Percentiles rank a stretch among this genome's conserved stretches.
Conservation (phyloP, 2,329 filamentous ascomycete genomes). For the Geosmithia flava region DNA sequence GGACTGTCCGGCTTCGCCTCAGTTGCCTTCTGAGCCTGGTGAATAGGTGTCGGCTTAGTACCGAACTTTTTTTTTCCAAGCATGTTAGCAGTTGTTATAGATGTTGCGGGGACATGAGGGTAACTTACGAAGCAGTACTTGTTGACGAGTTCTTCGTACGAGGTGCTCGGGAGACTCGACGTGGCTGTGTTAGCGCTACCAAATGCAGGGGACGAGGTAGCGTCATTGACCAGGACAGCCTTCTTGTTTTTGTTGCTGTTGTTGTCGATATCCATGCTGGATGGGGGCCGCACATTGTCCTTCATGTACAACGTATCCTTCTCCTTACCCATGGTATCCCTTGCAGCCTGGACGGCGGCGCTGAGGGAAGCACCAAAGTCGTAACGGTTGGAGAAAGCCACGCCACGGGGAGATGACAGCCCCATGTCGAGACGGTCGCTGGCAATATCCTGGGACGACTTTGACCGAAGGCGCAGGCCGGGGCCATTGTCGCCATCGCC, state of each 20-base stretch:
- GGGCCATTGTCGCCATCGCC: constrained; percentile 39
- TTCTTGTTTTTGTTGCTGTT: too few species aligned
- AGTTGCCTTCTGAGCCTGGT: constrained; percentile 27
- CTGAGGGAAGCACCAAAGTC: constrained; percentile 89
- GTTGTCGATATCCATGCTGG: constrained; percentile 5
- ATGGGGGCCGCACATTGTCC: constrained; percentile 21
- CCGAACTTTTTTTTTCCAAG: constrained; percentile 35
- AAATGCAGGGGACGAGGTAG: background rate
- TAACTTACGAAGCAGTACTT: constrained; percentile 99
- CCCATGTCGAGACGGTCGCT: constrained; percentile 40
- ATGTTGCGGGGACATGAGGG: constrained; percentile 8
- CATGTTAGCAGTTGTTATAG: background rate
- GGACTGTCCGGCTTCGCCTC: constrained; percentile 13
- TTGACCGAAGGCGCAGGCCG: constrained; percentile 58
- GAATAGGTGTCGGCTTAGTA: constrained; percentile 43
- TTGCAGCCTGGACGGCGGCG: constrained; percentile 66
- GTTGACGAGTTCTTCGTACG: constrained; percentile 93
- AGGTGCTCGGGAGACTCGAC: constrained; percentile 61
- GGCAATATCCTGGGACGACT: constrained; percentile 47
- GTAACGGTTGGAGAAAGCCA: constrained; percentile 84
- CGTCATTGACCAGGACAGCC: too few species aligned
- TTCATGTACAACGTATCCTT: constrained; percentile 49
- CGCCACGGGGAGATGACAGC: constrained; percentile 44
- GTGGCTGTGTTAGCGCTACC: constrained; percentile 37
- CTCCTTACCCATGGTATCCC: constrained; percentile 44